Evolutionary conservation across 441 rosid species (phyloP).

Genomic region (Flueggea neowawraea): DNA sequence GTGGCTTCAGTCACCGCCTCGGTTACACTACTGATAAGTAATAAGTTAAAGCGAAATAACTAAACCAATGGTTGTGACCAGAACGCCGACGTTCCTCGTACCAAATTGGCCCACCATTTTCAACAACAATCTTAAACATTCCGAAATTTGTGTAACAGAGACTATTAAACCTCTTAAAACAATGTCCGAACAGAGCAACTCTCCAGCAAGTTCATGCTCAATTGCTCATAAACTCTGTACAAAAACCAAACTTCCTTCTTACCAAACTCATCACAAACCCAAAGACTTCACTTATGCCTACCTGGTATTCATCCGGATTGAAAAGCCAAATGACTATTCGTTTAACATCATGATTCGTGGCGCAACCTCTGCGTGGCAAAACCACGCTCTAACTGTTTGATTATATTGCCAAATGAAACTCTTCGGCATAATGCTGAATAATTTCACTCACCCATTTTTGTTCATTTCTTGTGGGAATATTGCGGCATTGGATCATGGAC

Average conservation of each 20-base stretch:
- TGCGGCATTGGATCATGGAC: conserved; percentile 43
- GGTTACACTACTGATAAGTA: no score
- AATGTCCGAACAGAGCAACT: conserved; percentile 33
- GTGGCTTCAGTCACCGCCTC: no score
- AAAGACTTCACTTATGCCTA: conserved; percentile 54
- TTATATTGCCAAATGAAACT: conserved; percentile 53
- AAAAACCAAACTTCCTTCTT: conserved; percentile 62
- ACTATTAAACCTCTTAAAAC: conserved; percentile 37
- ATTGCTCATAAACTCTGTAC: conserved; percentile 49
- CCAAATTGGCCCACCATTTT: no score
- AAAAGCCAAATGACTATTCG: conserved; percentile 51
- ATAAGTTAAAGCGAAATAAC: no score
- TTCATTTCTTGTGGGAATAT: conserved; percentile 60
- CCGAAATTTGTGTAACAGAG: neutral
- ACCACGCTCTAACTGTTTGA: conserved; percentile 33
- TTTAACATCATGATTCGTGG: conserved; percentile 78
- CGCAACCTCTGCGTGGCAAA: conserved; percentile 49
- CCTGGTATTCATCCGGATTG: conserved; percentile 46
- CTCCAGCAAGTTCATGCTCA: conserved; percentile 66
- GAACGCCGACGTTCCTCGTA: no score
- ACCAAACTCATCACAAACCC: conserved; percentile 49
- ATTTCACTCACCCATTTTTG: conserved; percentile 71
- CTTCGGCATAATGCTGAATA: conserved; percentile 49
- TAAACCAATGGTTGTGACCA: no score
- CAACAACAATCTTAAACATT: no score